These are phyloP conservation scores for Botrytis galanthina DNA, from an alignment of 2,329 filamentous ascomycete genomes.

Conservation along the genomic window DNA sequence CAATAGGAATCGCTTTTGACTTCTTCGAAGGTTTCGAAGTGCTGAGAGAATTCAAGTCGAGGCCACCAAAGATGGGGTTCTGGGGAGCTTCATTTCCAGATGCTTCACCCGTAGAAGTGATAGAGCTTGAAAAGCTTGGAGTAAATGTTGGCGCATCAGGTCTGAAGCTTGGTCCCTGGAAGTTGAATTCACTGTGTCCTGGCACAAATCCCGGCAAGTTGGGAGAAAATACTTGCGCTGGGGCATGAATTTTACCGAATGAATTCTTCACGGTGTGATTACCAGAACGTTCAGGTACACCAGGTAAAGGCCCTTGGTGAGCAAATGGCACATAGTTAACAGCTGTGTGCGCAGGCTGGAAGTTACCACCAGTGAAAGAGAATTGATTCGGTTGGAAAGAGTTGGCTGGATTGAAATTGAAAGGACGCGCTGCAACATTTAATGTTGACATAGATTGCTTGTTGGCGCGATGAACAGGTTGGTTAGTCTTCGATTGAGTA, in stretches of 20 bases:
- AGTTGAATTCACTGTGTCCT: slow-evolving; percentile 61
- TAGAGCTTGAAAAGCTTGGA: slow-evolving; percentile 50
- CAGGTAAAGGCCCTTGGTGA: slow-evolving; percentile 40
- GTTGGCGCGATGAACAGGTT: slow-evolving; percentile 57
- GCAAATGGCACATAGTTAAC: slow-evolving; percentile 28
- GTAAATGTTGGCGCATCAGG: slow-evolving; percentile 76
- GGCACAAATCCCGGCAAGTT: slow-evolving; percentile 60
- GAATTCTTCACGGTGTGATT: slow-evolving; percentile 33
- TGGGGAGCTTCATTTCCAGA: slow-evolving; percentile 44
- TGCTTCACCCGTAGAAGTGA: slow-evolving; percentile 47
- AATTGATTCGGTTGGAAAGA: slow-evolving; percentile 53
- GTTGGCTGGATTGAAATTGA: slow-evolving; percentile 64
- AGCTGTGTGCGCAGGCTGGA: slow-evolving; percentile 45
- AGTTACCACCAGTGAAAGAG: slow-evolving; percentile 46
- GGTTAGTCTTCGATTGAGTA: slow-evolving; percentile 41
- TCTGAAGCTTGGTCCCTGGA: slow-evolving; percentile 70
- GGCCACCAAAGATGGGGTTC: slow-evolving; percentile 66
- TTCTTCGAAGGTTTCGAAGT: slow-evolving; percentile 65
- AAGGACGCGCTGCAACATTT: slow-evolving; percentile 86
- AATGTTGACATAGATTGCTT: slow-evolving; percentile 74
- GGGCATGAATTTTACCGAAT: slow-evolving; percentile 61
- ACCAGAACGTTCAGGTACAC: slow-evolving; percentile 34
- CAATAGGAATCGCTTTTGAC: slow-evolving; percentile 81
- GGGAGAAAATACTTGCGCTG: slow-evolving; percentile 48
- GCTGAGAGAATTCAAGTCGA: slow-evolving; percentile 61